Percentiles rank a stretch among this genome's conserved stretches.
phyloP scores from a whole-genome alignment of 441 rosid species.

The Rhodomyrtus psidioides region DNA sequence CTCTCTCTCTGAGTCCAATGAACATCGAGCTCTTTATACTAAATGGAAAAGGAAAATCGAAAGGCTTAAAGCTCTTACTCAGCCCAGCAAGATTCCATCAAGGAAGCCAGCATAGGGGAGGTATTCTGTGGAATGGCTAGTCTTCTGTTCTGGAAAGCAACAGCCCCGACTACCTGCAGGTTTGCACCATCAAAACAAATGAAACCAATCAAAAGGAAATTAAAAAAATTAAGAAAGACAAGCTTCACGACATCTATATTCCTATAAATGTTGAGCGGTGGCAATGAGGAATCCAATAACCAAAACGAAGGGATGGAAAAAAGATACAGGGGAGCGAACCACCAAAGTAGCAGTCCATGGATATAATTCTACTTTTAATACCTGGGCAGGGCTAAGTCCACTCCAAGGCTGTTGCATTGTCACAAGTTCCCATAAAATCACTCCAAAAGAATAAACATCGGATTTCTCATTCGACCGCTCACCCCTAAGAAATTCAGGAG shows the following conservation, averaged over 20 bases:
- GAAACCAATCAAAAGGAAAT: background rate
- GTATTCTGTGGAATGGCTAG: conserved; percentile 65
- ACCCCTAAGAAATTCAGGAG: conserved; percentile 98
- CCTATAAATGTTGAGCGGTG: background rate
- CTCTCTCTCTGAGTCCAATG: background rate
- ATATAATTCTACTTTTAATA: conserved; percentile 5
- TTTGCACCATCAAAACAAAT: background rate
- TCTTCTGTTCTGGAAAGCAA: conserved; percentile 92
- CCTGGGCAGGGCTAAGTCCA: conserved; percentile 96
- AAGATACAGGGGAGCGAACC: background rate
- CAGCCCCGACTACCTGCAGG: conserved; percentile 92
- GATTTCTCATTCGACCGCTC: conserved; percentile 98
- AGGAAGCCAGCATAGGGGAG: conserved; percentile 67
- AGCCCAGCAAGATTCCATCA: conserved; percentile 97
- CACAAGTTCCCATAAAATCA: conserved; percentile 87
- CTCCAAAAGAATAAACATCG: conserved; percentile 91
- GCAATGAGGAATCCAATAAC: background rate
- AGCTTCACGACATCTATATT: background rate
- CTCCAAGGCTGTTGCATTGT: conserved; percentile 92
- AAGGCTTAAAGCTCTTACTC: conserved; percentile 38
- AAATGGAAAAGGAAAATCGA: background rate
- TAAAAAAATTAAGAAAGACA: background rate
- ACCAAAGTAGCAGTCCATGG: background rate
- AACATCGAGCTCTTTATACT: background rate
- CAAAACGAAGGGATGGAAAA: background rate